Evolutionary conservation across 2,329 filamentous ascomycete genomes (phyloP).

Genomic region (Diaporthe ampelina): DNA sequence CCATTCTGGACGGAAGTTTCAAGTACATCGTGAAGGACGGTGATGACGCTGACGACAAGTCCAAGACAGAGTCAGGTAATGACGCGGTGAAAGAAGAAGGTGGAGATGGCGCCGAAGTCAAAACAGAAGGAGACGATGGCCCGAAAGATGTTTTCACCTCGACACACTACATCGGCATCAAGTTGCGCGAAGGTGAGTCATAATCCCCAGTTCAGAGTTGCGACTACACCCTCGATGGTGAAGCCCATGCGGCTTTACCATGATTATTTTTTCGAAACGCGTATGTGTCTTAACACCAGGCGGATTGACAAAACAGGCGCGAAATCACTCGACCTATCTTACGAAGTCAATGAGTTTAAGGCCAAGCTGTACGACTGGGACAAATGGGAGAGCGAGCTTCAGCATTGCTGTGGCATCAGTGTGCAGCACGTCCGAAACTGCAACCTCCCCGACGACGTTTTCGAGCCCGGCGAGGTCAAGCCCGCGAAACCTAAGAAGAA

Average conservation of each 20-base stretch:
- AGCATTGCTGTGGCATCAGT: constrained; percentile 68
- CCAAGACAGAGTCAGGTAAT: constrained; percentile 65
- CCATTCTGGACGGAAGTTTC: constrained; percentile 68
- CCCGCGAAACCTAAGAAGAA: constrained; percentile 72
- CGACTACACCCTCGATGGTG: constrained; percentile 7
- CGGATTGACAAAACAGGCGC: constrained; percentile 65
- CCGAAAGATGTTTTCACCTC: constrained; percentile 80
- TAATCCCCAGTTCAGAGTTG: constrained; percentile 13
- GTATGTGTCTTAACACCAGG: constrained; percentile 45
- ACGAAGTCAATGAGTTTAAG: constrained; percentile 89
- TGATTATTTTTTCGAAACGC: constrained; percentile 13
- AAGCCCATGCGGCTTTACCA: constrained; percentile 35
- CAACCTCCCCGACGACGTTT: constrained; percentile 91
- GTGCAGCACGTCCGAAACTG: constrained; percentile 89
- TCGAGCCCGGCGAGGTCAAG: constrained; percentile 82
- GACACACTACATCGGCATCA: constrained; percentile 93
- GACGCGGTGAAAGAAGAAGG: constrained; percentile 55
- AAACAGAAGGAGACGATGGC: constrained; percentile 43
- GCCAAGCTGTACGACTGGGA: constrained; percentile 82
- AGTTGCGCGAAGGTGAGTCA: constrained; percentile 78
- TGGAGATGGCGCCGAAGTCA: constrained; percentile 44
- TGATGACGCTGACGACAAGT: constrained; percentile 50
- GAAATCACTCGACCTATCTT: constrained; percentile 82
- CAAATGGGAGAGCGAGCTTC: constrained; percentile 78
- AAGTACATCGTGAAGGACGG: constrained; percentile 58